Evolutionary conservation across 2,329 filamentous ascomycete species (phyloP).

Genomic region (Trichophyton equinum): DNA sequence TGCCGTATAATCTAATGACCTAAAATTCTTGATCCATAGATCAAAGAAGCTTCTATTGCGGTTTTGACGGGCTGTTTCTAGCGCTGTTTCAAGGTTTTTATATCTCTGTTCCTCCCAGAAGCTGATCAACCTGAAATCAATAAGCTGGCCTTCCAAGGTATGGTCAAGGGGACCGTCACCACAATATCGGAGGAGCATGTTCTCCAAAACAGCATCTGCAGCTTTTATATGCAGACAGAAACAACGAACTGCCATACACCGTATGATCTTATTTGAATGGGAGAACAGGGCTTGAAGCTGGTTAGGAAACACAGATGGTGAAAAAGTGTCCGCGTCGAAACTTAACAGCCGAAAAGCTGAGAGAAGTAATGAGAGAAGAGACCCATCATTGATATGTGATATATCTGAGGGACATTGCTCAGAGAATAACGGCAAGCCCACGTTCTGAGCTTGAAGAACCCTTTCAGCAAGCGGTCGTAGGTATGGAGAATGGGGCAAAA

Average conservation of each 20-base stretch:
- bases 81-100: conserved; percentile 31
- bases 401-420: conserved; percentile 21
- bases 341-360: conserved; percentile 67
- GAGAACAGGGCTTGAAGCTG: conserved; percentile 58
- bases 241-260: conserved; percentile 70
- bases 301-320: conserved; percentile 50
- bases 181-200: conserved; percentile 55
- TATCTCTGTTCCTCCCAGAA: conserved; percentile 51
- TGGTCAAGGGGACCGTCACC: conserved; percentile 52
- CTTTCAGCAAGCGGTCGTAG: conserved; percentile 59
- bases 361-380: conserved; percentile 43
- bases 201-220: conserved; percentile 65
- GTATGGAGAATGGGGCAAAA: conserved; percentile 71
- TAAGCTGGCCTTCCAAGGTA: conserved; percentile 58
- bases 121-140: conserved; percentile 66
- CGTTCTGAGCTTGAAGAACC: conserved; percentile 24
- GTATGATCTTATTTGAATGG: conserved; percentile 46
- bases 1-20: conserved; percentile 45
- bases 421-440: conserved; percentile 23
- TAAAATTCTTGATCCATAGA: conserved; percentile 20
- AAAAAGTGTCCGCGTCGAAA: conserved; percentile 59
- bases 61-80: conserved; percentile 16
- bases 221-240: conserved; percentile 68
- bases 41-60: conserved; percentile 16
- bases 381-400: conserved; percentile 25